Evolutionary conservation across 352 stramenopile genomes (phyloP).

Genomic region (Globisporangium paroecandrum): DNA sequence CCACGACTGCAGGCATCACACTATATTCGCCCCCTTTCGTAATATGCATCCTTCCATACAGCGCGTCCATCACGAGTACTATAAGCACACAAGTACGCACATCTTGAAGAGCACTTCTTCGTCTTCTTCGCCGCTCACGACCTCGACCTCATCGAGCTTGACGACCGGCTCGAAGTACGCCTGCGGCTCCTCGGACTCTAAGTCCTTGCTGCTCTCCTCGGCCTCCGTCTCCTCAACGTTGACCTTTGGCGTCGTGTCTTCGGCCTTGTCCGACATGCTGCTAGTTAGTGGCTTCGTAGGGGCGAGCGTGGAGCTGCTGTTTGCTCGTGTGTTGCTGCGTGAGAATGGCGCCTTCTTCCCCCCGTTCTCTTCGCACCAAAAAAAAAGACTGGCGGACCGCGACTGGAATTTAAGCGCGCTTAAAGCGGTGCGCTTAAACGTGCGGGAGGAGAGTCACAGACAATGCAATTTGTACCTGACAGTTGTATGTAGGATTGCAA

Average conservation of each 20-base stretch:
- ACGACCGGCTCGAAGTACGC: constrained; percentile 88
- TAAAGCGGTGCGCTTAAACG: constrained; percentile 14
- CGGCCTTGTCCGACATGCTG: constrained; percentile 66
- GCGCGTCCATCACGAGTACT: neutral
- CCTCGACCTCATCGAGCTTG: constrained; percentile 92
- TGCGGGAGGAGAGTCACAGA: neutral
- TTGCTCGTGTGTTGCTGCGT: constrained; percentile 6
- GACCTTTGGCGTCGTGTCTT: constrained; percentile 65
- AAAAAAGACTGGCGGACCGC: constrained; percentile 32
- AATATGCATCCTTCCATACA: neutral
- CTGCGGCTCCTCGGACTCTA: constrained; percentile 79
- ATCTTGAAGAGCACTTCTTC: constrained; percentile 94
- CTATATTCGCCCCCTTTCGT: neutral
- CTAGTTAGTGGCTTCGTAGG: constrained; percentile 11
- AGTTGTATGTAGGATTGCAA: neutral
- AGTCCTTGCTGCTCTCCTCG: constrained; percentile 51
- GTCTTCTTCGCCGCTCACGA: constrained; percentile 97
- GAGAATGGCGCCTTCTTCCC: constrained; percentile 10
- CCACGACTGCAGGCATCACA: neutral
- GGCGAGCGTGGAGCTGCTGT: neutral
- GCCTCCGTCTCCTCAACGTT: constrained; percentile 46
- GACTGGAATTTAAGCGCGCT: constrained; percentile 28
- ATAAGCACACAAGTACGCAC: constrained; percentile 29
- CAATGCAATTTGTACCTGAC: neutral
- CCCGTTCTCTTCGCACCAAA: neutral